Percentiles rank a stretch among this genome's conserved stretches.
These are phyloP conservation scores for Phytophthora brassicae DNA, from an alignment of 352 stramenopile species.

Conservation along the genomic window DNA sequence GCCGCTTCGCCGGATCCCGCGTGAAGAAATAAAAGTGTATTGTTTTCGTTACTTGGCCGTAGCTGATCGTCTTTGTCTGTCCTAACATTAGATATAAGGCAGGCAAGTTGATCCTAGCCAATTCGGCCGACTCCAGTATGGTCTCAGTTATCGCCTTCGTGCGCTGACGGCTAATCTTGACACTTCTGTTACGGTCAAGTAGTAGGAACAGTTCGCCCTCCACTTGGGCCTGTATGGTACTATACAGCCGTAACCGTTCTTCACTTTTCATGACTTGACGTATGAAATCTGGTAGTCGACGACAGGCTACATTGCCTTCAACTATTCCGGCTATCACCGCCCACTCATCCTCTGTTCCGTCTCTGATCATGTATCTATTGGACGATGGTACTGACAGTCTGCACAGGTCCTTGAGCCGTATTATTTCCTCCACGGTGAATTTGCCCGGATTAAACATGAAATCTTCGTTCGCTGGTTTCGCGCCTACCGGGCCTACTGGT, in stretches of 20 bases:
- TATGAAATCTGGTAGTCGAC: neutral
- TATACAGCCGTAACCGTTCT: neutral
- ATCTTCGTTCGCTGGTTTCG: too few species aligned
- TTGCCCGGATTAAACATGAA: neutral
- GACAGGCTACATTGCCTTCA: neutral
- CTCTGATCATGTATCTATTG: neutral
- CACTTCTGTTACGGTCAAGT: neutral
- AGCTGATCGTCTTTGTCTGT: too few species aligned
- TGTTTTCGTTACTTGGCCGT: too few species aligned
- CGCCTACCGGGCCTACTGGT: too few species aligned
- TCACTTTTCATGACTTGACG: neutral
- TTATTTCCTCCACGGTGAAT: neutral
- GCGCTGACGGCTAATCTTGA: too few species aligned
- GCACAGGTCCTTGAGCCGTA: neutral
- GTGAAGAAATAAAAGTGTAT: neutral
- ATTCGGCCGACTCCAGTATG: too few species aligned
- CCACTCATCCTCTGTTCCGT: neutral
- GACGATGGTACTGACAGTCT: neutral
- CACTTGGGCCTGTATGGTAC: constrained; percentile 1
- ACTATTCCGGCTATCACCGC: neutral
- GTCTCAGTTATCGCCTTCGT: too few species aligned
- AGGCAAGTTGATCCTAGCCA: too few species aligned
- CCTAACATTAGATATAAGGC: too few species aligned
- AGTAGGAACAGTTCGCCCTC: neutral
- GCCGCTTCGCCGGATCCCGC: neutral